Conservation (phyloP, 2,329 filamentous ascomycete genomes). For the Aspergillus costaricaensis region DNA sequence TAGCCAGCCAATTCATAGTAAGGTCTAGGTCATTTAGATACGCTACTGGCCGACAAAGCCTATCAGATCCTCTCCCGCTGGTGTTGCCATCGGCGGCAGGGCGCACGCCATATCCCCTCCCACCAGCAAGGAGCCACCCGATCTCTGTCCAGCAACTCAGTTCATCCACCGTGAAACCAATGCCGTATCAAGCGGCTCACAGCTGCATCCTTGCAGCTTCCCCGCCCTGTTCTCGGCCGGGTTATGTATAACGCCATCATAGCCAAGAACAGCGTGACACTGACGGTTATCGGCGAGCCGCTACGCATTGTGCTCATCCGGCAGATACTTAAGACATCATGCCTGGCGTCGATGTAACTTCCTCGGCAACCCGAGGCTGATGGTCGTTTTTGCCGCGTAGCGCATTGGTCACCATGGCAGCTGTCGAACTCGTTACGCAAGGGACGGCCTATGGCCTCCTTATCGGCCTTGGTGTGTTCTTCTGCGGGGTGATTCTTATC, state of each 20-base stretch:
- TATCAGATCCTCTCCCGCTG: too few species aligned
- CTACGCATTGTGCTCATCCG: background rate
- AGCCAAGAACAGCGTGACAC: conserved; percentile 7
- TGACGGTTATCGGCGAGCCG: background rate
- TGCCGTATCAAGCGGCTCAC: too few species aligned
- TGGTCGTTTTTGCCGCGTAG: background rate
- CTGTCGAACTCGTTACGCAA: conserved; percentile 27
- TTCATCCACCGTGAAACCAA: too few species aligned
- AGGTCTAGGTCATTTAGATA: too few species aligned
- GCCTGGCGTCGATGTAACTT: background rate
- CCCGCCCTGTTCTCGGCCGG: background rate
- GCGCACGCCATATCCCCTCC: too few species aligned
- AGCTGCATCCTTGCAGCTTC: too few species aligned
- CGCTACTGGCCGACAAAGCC: too few species aligned
- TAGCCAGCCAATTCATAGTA: too few species aligned
- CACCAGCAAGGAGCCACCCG: too few species aligned
- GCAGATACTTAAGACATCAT: background rate
- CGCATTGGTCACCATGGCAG: background rate
- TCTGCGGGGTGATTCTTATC: conserved; percentile 50
- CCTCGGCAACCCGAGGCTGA: background rate
- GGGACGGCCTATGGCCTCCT: conserved; percentile 49
- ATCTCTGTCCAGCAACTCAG: too few species aligned
- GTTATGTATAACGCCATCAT: conserved; percentile 4
- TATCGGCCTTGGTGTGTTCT: conserved; percentile 51
- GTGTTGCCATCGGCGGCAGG: too few species aligned